Evolutionary conservation across 345 rosid species (phyloP).

Genomic region (Hibiscus trionum): DNA sequence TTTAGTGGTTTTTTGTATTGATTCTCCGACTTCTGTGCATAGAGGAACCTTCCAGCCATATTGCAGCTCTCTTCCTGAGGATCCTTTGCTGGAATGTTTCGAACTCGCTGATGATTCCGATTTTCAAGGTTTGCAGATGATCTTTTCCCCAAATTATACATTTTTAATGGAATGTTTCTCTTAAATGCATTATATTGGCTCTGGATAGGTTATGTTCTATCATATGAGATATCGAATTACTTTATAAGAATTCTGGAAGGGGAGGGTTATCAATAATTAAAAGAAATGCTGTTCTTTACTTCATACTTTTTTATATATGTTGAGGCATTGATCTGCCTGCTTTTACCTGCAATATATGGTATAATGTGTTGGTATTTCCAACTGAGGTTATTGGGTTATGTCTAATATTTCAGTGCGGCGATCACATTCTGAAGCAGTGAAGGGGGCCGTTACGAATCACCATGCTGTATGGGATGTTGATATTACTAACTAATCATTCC

Average conservation of each 20-base stretch:
- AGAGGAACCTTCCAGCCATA: constrained; percentile 82
- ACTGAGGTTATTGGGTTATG: neutral
- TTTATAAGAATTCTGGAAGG: neutral
- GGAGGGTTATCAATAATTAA: neutral
- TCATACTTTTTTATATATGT: neutral
- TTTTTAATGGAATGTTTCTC: neutral
- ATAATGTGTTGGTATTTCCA: neutral
- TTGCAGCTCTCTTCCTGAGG: constrained; percentile 70
- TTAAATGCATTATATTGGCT: neutral
- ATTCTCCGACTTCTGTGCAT: constrained; percentile 6
- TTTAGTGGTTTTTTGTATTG: neutral
- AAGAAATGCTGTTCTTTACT: neutral
- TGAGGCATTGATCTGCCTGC: neutral
- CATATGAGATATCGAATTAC: neutral
- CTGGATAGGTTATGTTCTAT: neutral
- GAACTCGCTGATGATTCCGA: constrained; percentile 36
- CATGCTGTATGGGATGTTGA: constrained; percentile 41
- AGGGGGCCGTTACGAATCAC: constrained; percentile 60
- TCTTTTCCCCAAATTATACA: neutral
- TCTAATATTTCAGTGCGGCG: neutral
- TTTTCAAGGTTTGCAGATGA: constrained; percentile 44
- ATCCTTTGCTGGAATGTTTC: constrained; percentile 75
- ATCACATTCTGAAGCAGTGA: constrained; percentile 65
- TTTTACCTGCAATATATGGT: neutral
- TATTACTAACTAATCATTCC: constrained; percentile 10